Evolutionary conservation across 2,329 filamentous ascomycete species (phyloP).

Genomic region (Malbranchea cinnamomea): DNA sequence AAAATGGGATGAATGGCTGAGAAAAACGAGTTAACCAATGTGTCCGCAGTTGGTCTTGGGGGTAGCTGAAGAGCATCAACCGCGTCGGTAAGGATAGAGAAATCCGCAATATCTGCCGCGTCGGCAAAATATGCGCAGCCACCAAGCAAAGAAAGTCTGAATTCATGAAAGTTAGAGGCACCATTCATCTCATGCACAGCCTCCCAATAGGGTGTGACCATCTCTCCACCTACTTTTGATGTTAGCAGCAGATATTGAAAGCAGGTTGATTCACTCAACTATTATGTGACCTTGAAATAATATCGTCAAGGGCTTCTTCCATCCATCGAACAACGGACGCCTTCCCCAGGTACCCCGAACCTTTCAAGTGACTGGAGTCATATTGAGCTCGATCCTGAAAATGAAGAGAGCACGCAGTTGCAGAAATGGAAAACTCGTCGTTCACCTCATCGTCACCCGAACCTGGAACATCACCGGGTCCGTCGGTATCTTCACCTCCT

Average conservation of each 20-base stretch:
- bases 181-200: conserved; percentile 3
- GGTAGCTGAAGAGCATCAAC: conserved; percentile 22
- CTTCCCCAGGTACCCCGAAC: conserved; percentile 10
- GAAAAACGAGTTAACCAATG: conserved; percentile 22
- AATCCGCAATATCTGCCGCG: conserved; percentile 11
- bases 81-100: conserved; percentile 13
- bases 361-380: conserved; percentile 2
- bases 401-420: conserved; percentile 6
- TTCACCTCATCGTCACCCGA: conserved; percentile 9
- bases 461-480: conserved; percentile 3
- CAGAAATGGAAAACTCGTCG: conserved; percentile 9
- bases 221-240: too few species aligned
- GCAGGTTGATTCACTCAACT: conserved; percentile 2
- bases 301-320: conserved; percentile 5
- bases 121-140: conserved; percentile 23
- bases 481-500: conserved; percentile 7
- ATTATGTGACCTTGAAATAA: conserved; percentile 4
- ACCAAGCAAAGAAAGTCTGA: conserved; percentile 10
- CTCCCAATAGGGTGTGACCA: conserved; percentile 4
- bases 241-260: neutral
- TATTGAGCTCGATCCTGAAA: conserved; percentile 8
- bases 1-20: conserved; percentile 24
- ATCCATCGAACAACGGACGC: conserved; percentile 10
- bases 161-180: conserved; percentile 4
- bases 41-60: conserved; percentile 16